Evolutionary conservation across 768 basidiomycete species (phyloP), one percentile per base, ranked within the genome.

Genomic region (Mrakia gelida): DNA sequence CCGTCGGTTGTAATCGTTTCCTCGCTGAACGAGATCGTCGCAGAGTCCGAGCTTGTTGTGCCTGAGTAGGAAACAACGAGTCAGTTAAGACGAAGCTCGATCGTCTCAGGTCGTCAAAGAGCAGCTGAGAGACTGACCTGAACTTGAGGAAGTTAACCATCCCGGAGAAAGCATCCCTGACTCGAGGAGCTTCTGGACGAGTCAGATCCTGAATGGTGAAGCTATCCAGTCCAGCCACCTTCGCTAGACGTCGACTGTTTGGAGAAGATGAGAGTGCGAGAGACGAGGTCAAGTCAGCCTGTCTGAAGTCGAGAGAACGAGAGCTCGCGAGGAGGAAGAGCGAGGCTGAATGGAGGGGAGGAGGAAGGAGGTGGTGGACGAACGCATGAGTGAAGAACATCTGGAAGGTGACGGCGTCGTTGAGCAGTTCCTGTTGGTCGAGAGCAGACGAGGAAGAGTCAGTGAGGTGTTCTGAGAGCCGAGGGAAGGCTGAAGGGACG

Each of bases 81-180:
- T 26, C 6, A 8, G 43, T 49, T 38, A 0, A 10, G 49, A 13
- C 1, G 52, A 72, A 52, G 71, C 59, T 71, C 34, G 54, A 76
- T 26, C 56, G 11, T 5, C 23, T 23, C 43, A 32, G 61, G 30
- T 16, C 75, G 62, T 75, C 73, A 26, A 91, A 34, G n/a, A n/a
- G 86, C 79, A 91, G 90, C 3, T 87, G 84, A 59, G 88, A 89
- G 90, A 93, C 91, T 80, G 91, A 92, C 21, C 90, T 90, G 84
- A 95, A 96, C 84, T 93, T 93, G 84, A 94, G 89, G 83, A 95
- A 93, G 85, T 97, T 97, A 86, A 95, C 92, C 81, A 96, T 92
- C 3, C 92, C 93, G 52, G 92, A 93, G 80, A 97, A 88, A 59
- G 92, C 86, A 73, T 88, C 87, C 41, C 91, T 87, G 0, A 93